Base-by-base conservation (phyloP, 768 basidiomycete species). In the Brasilioporus rufonigricans region DNA sequence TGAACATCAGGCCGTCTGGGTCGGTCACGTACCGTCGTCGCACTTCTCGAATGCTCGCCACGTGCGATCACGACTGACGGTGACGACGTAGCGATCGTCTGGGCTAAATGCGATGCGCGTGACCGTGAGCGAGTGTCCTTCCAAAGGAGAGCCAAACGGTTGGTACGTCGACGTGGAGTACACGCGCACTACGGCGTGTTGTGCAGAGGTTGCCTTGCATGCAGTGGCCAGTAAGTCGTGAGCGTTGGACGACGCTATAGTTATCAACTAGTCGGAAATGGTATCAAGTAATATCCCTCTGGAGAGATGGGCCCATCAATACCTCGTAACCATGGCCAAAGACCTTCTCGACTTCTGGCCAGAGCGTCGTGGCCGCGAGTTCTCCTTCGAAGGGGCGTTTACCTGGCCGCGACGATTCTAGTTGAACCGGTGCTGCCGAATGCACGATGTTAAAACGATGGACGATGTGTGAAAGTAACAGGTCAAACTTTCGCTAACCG, bases 311-410 rank as follows among this genome's bases (percentile, higher is more conserved):
- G 59, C 44, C 6, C 18, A 29, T 55, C 32, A 1, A 51, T 56
- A 89, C 93, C 81, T 99, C 97, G 63, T 98, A 98, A 39, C 96
- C 94, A 70, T 98, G 97, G 5, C 96, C 97, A 68, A 97, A 99
- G 1, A 99, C 78, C 69, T 99, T 99, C 64, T 98, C 97, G 1
- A 85, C 76, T 73, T 99, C 97, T 0, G 96, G 97, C 97, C 97
- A 99, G 1, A 98, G 77, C 0, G 96, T 98, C 16, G 82, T 80
- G 0, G 85, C 80, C 0, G 92, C 86, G 0, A 98, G 78, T 69
- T 98, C 94, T 12, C 91, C 92, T 66, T 98, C 97, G 53, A 93
- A 91, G 0, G 97, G 87, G n/a, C 80, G 74, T 48, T 78, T 68
- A 24, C 63, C 43, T 31, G 44, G 36, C 50, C 51, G 45, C 27